Evolutionary conservation across 1,139 yeast species (phyloP), one percentile per base, ranked within the genome.

Genomic region (Eremothecium coryli): DNA sequence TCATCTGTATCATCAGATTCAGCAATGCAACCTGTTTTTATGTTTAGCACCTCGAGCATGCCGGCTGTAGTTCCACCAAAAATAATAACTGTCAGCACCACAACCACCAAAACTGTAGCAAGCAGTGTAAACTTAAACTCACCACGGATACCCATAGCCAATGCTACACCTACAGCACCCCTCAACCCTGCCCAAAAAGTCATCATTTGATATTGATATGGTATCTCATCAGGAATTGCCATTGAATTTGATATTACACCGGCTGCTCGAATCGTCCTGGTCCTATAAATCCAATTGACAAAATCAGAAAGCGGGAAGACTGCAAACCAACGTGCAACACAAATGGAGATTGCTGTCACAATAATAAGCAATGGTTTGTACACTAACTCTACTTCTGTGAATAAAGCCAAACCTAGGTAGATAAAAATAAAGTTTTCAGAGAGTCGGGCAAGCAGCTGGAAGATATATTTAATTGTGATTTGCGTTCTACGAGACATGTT

Each of bases 51-150:
- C 55, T 93, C 98, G 42, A 93, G 71, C 98, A 93, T 93, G 31
- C 95, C 82, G 1, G 98, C 96, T 0, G 97, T 90, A 1, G 98
- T 93, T 31, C 99, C 98, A 36, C 99, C 99, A 60, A 93, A 93
- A 24, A 93, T 71, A 41, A 93, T 88, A 21, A 93, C 98, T 0
- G 99, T 90, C 29, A 93, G 66, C 21, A 93, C 98, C 12, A 93
- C 99, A 18, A 90, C 97, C 10, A 93, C 97, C 35, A 93, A 65
- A 1, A 93, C 96, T 0, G 98, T 93, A 1, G 98, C 98, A 39
- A 90, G 64, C 35, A 93, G 62, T 0, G 95, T 78, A 60, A 82
- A 79, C 44, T 90, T 93, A 36, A 85, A 79, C 53, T 88, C 96
- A 40, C 98, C 98, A 59, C 84, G 94, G 32, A 93, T 65, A 2